Base-by-base conservation (phyloP, 768 basidiomycete genomes). In the Lactifluus piperatus region DNA sequence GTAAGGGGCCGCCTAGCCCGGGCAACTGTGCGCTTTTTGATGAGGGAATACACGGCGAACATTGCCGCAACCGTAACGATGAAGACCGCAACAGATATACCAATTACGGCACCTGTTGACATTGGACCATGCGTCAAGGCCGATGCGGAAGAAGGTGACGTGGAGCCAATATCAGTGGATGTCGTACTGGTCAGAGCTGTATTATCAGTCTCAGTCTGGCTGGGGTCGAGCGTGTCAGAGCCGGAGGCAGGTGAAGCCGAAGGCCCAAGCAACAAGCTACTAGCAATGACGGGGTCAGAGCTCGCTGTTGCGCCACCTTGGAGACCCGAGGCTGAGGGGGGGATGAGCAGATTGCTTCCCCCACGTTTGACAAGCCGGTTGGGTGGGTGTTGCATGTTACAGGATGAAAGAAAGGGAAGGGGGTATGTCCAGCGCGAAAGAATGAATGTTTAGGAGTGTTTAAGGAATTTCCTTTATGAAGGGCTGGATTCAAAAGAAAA, bases 91-190 rank as follows among this genome's bases (percentile, higher is more conserved):
- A 51, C 29, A 37, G 27, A 16, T 56, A 65, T 65, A 32, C 62
- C 64, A 16, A 64, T 10, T 14, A 51, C 30, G 9, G 58, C 52
- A 26, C 64, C 64, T 8, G 64, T 65, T 36, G 62, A 54, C 3
- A 65, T 4, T 14, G 62, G n/a, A n/a, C 61, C 32, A 10, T 18
- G 6, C 27, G 22, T 26, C 24, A 26, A 49, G 39, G 49, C 27
- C 3, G 53, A 41, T 10, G 27, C 10, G 32, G 49, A 11, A 2
- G 57, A 36, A 10, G 57, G 2, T 30, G 53, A 16, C 1, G 57
- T 18, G 7, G 54, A 5, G 26, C 1, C 24, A 30, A 57, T 36
- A 26, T 13, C n/a, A 29, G 36, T 29, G 16, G 53, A 18, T 14
- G 58, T 13, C 13, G 53, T 4, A 37, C 20, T 18, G 24, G 49